Base-by-base conservation (phyloP, 805 yeast genomes). In the Saccharomycopsis babjevae region DNA sequence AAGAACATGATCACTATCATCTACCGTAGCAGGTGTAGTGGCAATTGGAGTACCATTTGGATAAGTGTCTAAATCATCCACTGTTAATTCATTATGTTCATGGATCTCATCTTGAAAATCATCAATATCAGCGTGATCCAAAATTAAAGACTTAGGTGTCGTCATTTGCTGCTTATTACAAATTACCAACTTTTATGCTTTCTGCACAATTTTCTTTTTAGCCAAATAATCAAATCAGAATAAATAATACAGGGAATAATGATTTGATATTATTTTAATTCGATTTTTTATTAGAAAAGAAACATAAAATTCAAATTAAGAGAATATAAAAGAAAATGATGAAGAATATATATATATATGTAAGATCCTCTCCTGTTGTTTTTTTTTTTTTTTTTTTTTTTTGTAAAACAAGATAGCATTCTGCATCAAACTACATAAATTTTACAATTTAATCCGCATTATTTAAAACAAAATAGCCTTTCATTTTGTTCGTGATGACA, bases 1-100 rank as follows among this genome's bases (percentile, higher is more conserved):
- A 11, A 38, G 18, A 25, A 57, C 34, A 46, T 61, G 64, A 50
- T 61, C 62, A 38, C 28, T 54, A 18, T 63, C 64, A 42, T 61
- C 64, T 16, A 62, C 58, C 15, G 39, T 32, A 39, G 52, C 32
- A 28, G 52, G 52, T 8, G 52, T 46, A 8, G 52, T 46, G 28
- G 52, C 52, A 22, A 46, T 46, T 22, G 52, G 32, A 10, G 52
- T 46, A 25, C 52, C 52, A 22, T 46, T 46, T n/a, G 52, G 30
- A 16, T 46, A 46, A 10, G 52, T 46, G 16, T 15, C 32, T 13
- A 46, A 13, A 46, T 46, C 52, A 46, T 46, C 52, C 22, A 46
- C 28, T 5, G 10, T 22, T 46, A 46, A 22, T 10, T 22, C 32
- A 22, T 46, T 46, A 46, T 46, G 52, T 46, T 46, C 52, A 8